Percentiles rank a stretch among this genome's conserved stretches.
phyloP scores from a whole-genome alignment of 176 grass and related monocot genomes.

The Carex kokanica region DNA sequence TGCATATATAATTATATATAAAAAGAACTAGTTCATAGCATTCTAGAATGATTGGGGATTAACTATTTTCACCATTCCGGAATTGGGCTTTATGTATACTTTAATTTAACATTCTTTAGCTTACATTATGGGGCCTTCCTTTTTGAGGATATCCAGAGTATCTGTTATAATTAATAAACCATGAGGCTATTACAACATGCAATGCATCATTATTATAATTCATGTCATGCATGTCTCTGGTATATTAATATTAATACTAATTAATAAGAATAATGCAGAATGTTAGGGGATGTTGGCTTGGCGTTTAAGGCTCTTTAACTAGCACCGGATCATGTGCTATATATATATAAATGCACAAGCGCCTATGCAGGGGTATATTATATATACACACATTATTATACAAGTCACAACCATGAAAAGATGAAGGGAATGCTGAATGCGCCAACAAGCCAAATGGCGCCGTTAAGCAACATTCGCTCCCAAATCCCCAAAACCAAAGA shows the following conservation, averaged over 20 bases:
- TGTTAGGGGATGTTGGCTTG: conserved; percentile 33
- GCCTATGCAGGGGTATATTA: conserved; percentile 26
- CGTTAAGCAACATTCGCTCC: conserved; percentile 18
- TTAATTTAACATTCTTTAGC: conserved; percentile 5
- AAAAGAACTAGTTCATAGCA: neutral
- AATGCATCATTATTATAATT: neutral
- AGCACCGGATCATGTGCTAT: conserved; percentile 36
- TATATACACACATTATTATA: neutral
- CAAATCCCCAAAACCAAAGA: conserved; percentile 22
- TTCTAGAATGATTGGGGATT: neutral
- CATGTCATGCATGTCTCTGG: neutral
- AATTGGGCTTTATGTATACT: neutral
- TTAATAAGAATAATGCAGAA: neutral
- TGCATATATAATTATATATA: too few relatives aligned
- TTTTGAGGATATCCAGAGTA: neutral
- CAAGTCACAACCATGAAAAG: conserved; percentile 19
- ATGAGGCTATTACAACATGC: neutral
- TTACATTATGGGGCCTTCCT: neutral
- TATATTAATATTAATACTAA: neutral
- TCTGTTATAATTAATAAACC: conserved; percentile 1
- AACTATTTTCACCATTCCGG: neutral
- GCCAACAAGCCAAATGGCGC: conserved; percentile 5
- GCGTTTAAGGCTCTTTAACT: conserved; percentile 24
- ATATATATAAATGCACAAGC: conserved; percentile 12
- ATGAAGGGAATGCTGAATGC: neutral